These are phyloP conservation scores for Neurospora intermedia DNA, from an alignment of 495 filamentous ascomycete genomes.

Conservation along the genomic window DNA sequence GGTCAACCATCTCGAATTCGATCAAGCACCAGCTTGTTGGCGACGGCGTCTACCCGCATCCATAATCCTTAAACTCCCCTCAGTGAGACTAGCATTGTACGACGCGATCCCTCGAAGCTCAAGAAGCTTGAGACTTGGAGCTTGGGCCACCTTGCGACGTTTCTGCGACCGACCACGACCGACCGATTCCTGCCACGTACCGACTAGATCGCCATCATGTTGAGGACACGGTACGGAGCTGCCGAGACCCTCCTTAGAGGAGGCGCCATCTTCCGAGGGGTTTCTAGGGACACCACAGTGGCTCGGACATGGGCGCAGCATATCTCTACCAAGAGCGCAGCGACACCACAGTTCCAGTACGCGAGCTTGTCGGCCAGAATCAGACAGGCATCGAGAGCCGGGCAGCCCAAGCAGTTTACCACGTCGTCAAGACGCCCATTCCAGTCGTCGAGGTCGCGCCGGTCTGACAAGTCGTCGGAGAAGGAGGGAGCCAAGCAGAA, in stretches of 20 bases:
- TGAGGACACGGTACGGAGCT: conserved; percentile 11
- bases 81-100: not conserved
- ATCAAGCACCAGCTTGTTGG: not conserved
- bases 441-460: conserved; percentile 15
- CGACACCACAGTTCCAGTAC: conserved; percentile 12
- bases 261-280: not conserved
- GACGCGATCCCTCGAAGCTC: not conserved
- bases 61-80: not conserved
- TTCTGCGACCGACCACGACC: not conserved
- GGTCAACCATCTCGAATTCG: not conserved
- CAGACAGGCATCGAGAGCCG: not conserved
- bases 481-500: conserved; percentile 1
- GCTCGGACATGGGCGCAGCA: conserved; percentile 1
- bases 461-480: conserved; percentile 1
- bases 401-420: conserved; percentile 2
- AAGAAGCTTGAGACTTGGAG: not conserved
- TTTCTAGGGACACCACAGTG: not conserved
- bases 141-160: not conserved
- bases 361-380: not conserved
- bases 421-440: conserved; percentile 13
- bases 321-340: conserved; percentile 7
- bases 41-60: not conserved
- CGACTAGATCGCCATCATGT: conserved; percentile 3
- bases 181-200: not conserved
- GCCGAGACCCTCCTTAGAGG: conserved; percentile 10